Conservation (phyloP, 371 early-diverging fungal species). For the Mortierella sp. region DNA sequence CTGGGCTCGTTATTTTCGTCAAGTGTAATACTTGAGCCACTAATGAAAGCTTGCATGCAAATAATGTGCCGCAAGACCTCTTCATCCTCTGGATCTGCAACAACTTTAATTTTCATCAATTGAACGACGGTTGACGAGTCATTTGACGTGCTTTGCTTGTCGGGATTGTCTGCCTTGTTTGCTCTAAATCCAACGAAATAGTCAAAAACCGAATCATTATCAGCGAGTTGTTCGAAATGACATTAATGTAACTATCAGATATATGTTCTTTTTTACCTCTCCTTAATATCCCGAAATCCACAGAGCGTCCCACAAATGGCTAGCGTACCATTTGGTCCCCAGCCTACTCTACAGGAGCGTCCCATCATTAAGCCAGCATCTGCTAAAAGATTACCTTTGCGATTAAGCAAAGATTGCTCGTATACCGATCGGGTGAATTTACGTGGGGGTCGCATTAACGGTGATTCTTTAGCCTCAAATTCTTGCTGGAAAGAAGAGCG, state of each 20-base stretch:
- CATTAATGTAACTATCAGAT: no score
- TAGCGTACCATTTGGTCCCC: slow-evolving; percentile 79
- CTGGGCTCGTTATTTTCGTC: slow-evolving; percentile 44
- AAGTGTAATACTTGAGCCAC: slow-evolving; percentile 34
- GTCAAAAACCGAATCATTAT: background rate
- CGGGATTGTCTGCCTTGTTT: background rate
- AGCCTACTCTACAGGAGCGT: slow-evolving; percentile 81
- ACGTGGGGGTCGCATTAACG: slow-evolving; percentile 32
- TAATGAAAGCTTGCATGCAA: slow-evolving; percentile 42
- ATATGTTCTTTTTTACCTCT: slow-evolving; percentile 17
- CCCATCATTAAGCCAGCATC: slow-evolving; percentile 82
- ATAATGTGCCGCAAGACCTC: slow-evolving; percentile 31
- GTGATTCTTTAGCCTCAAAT: slow-evolving; percentile 8
- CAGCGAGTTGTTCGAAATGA: no score
- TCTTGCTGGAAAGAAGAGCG: slow-evolving; percentile 55
- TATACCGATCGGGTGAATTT: slow-evolving; percentile 50
- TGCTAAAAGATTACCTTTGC: slow-evolving; percentile 55
- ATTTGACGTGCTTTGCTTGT: background rate
- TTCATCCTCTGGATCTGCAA: slow-evolving; percentile 22
- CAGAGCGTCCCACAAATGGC: slow-evolving; percentile 53
- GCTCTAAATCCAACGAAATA: background rate
- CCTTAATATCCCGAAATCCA: slow-evolving; percentile 28
- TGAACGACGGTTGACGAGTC: slow-evolving; percentile 20
- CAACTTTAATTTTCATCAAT: slow-evolving; percentile 27
- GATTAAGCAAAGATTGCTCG: slow-evolving; percentile 48